These are phyloP conservation scores for Suillus plorans DNA, from an alignment of 768 basidiomycete genomes.

Conservation along the genomic window DNA sequence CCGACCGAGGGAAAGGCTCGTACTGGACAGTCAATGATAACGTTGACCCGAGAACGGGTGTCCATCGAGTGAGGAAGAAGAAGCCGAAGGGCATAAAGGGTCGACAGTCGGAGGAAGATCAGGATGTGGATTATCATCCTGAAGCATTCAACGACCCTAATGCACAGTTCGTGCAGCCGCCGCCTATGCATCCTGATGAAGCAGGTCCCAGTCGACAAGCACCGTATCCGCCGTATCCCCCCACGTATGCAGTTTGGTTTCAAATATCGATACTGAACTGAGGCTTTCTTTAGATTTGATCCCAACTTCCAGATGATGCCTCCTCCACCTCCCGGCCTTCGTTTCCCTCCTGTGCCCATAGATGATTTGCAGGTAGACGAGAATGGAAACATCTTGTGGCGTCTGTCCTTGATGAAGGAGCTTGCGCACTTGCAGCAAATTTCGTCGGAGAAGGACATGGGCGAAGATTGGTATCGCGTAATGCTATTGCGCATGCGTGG, in stretches of 20 bases:
- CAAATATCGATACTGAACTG: slow-evolving; percentile 3
- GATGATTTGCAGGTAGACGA: slow-evolving; percentile 77
- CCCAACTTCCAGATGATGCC: slow-evolving; percentile 70
- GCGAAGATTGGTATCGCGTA: slow-evolving; percentile 84
- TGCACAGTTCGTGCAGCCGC: slow-evolving; percentile 51
- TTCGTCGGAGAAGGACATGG: slow-evolving; percentile 79
- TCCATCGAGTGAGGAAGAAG: slow-evolving; percentile 87
- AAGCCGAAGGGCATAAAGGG: slow-evolving; percentile 60
- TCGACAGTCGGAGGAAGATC: slow-evolving; percentile 52
- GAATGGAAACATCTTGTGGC: slow-evolving; percentile 80
- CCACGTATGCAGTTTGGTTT: slow-evolving; percentile 37
- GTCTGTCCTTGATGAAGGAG: slow-evolving; percentile 78
- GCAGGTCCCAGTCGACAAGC: slow-evolving; percentile 57
- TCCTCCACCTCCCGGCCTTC: slow-evolving; percentile 49
- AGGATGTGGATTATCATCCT: slow-evolving; percentile 65
- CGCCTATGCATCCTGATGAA: slow-evolving; percentile 59
- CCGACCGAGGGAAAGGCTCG: slow-evolving; percentile 87
- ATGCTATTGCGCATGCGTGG: slow-evolving; percentile 79
- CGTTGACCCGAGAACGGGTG: slow-evolving; percentile 85
- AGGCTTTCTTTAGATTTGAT: slow-evolving; percentile 55
- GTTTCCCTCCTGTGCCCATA: slow-evolving; percentile 67
- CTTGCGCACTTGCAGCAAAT: slow-evolving; percentile 70
- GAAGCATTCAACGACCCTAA: slow-evolving; percentile 55
- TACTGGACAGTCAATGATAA: slow-evolving; percentile 94
- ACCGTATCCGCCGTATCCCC: slow-evolving; percentile 62